A percentile compares a stretch with the other conserved stretches of the same genome.
These are phyloP conservation scores for Xylariomycetidae sp. DNA, from an alignment of 2,329 filamentous ascomycete species.

Conservation along the genomic window DNA sequence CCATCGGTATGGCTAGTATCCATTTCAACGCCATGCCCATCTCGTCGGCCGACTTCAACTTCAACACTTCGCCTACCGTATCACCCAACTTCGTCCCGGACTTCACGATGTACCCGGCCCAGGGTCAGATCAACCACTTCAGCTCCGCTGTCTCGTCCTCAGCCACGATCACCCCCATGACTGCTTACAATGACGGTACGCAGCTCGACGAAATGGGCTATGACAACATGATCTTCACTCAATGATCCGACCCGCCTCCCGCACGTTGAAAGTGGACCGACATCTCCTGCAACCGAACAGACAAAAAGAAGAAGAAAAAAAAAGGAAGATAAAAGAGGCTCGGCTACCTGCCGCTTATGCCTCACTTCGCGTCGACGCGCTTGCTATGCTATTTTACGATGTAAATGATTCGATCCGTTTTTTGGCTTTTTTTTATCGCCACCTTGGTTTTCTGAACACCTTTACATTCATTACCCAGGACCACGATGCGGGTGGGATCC, in stretches of 20 bases:
- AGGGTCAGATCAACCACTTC: constrained; percentile 20
- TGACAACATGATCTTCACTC: constrained; percentile 18
- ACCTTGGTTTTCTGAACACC: too few relatives aligned
- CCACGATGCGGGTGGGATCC: too few relatives aligned
- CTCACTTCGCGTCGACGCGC: too few relatives aligned
- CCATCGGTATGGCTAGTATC: constrained; percentile 13
- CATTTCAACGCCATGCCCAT: constrained; percentile 19
- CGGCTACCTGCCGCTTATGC: too few relatives aligned
- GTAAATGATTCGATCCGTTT: too few relatives aligned
- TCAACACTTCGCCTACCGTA: constrained; percentile 15
- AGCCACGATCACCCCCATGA: constrained; percentile 21
- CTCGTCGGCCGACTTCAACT: constrained; percentile 26
- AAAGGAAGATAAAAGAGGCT: constrained; percentile 5
- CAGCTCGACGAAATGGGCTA: constrained; percentile 21
- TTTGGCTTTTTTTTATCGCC: too few relatives aligned
- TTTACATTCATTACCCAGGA: too few relatives aligned
- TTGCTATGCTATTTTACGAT: too few relatives aligned
- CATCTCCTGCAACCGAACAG: too few relatives aligned
- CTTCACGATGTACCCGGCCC: constrained; percentile 11
- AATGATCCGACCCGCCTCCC: constrained; percentile 12
- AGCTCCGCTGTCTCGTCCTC: constrained; percentile 22
- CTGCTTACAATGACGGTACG: constrained; percentile 17
- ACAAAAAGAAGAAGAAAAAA: constrained; percentile 5
- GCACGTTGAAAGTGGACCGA: too few relatives aligned
- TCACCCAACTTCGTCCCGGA: constrained; percentile 15